Base-by-base conservation (phyloP, 495 filamentous ascomycete species). In the Hyaloscypha variabilis region DNA sequence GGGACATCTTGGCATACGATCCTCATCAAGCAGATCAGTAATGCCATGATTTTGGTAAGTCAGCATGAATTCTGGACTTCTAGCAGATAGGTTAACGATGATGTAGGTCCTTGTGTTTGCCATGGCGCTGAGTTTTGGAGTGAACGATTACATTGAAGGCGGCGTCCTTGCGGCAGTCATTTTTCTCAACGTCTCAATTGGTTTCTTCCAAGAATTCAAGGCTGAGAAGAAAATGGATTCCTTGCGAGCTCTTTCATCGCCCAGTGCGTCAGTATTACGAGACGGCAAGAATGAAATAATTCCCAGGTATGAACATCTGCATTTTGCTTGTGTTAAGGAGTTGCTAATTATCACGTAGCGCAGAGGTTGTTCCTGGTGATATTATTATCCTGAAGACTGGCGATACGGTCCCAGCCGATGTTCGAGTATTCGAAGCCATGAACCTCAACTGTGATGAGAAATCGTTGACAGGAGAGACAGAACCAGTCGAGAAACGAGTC, bases 151-250 rank as follows among this genome's bases (percentile, higher is more conserved):
- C 69, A 87, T 96, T 61, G 92, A 96, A 78, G 93, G 90, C 24
- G 90, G 89, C 46, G 92, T 96, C 24, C 84, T 96, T 23, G 86
- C 89, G 6, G 90, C 86, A 29, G 92, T 96, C 73, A 93, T 96
- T 59, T 70, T 90, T 8, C 78, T 96, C 66, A 96, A 96, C 68
- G 88, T 94, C 31, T 77, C 86, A n/a, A 86, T 88, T 66, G 87
- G 87, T 19, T 96, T 95, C 79, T 85, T 83, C 55, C 92, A 96
- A 72, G 92, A 96, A 72, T 94, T 90, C 72, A 82, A 86, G 60
- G 93, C 93, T 26, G 92, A 94, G 72, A 91, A 94, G 79, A 93
- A 90, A 64, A 94, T 96, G 83, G 87, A 94, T 51, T 90, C 91
- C 25, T 81, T 96, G 14, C 80, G 90, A 42, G 86, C 87, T 30